Conservation (phyloP, 495 filamentous ascomycete species). For the Aspergillus bertholletiae region DNA sequence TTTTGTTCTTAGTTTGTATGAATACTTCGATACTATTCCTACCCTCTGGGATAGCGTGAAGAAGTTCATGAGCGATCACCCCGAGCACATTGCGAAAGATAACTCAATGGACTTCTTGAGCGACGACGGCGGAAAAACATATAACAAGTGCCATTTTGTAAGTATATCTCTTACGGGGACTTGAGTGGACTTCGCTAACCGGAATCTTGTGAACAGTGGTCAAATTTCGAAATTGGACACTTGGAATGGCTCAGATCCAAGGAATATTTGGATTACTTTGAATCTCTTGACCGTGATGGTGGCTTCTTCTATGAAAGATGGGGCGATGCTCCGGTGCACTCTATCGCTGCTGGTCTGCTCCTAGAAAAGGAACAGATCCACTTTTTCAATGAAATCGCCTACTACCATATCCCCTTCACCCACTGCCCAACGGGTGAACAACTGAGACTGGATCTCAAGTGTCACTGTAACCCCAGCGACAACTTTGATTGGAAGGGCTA, state of each 20-base stretch:
- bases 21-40: constrained; percentile 94
- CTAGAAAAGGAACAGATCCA: constrained; percentile 90
- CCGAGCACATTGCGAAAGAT: constrained; percentile 76
- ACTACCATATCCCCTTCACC: constrained; percentile 98
- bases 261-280: constrained; percentile 77
- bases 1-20: constrained; percentile 85
- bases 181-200: constrained; percentile 2
- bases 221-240: constrained; percentile 87
- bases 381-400: constrained; percentile 98
- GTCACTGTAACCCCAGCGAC: constrained; percentile 89
- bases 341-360: constrained; percentile 84
- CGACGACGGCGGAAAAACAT: constrained; percentile 82
- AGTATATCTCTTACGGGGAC: constrained; percentile 26
- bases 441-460: constrained; percentile 73
- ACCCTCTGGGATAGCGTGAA: constrained; percentile 92
- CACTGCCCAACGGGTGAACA: constrained; percentile 92
- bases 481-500: constrained; percentile 99
- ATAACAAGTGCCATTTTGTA: constrained; percentile 97
- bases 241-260: constrained; percentile 79
- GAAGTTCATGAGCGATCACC: constrained; percentile 84
- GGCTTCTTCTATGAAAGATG: constrained; percentile 94
- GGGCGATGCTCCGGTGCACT: constrained; percentile 90
- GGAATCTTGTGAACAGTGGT: constrained; percentile 56
- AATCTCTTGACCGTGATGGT: constrained; percentile 72
- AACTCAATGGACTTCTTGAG: constrained; percentile 92